These are phyloP conservation scores for Articulospora tetracladia DNA, from an alignment of 495 filamentous ascomycete species.

Conservation along the genomic window DNA sequence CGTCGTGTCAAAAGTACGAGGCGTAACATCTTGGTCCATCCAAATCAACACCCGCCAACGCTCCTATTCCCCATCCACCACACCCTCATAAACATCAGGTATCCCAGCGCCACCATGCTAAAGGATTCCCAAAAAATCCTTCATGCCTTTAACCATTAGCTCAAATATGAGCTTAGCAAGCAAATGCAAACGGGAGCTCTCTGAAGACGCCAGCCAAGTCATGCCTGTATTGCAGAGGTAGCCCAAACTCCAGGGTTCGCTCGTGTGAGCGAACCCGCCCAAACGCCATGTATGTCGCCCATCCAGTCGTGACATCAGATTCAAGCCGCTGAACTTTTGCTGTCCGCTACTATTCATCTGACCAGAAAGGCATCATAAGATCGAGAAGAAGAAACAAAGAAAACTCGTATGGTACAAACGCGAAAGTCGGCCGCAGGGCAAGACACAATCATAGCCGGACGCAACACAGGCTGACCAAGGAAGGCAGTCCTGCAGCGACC, in stretches of 20 bases:
- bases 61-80: conserved; percentile 14
- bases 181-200: conserved; percentile 16
- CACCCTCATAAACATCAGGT: conserved; percentile 4
- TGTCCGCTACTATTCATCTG: conserved; percentile 23
- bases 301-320: conserved; percentile 27
- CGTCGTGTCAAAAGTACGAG: conserved; percentile 14
- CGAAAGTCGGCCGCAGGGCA: conserved; percentile 12
- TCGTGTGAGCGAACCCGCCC: conserved; percentile 18
- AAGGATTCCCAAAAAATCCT: conserved; percentile 3
- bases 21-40: conserved; percentile 16
- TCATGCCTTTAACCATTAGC: conserved; percentile 13
- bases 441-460: conserved; percentile 4
- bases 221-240: conserved; percentile 22
- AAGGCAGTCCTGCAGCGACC: conserved; percentile 7
- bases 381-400: conserved; percentile 21
- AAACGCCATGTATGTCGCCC: conserved; percentile 19
- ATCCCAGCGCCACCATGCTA: conserved; percentile 14
- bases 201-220: conserved; percentile 22
- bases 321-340: conserved; percentile 27
- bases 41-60: conserved; percentile 12
- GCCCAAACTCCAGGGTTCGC: conserved; percentile 22
- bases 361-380: conserved; percentile 18
- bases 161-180: conserved; percentile 12
- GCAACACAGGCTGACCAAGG: neutral
- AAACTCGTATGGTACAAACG: conserved; percentile 30